These are phyloP conservation scores for Penicillium sp. DNA, from an alignment of 2,329 filamentous ascomycete species.

Conservation along the genomic window DNA sequence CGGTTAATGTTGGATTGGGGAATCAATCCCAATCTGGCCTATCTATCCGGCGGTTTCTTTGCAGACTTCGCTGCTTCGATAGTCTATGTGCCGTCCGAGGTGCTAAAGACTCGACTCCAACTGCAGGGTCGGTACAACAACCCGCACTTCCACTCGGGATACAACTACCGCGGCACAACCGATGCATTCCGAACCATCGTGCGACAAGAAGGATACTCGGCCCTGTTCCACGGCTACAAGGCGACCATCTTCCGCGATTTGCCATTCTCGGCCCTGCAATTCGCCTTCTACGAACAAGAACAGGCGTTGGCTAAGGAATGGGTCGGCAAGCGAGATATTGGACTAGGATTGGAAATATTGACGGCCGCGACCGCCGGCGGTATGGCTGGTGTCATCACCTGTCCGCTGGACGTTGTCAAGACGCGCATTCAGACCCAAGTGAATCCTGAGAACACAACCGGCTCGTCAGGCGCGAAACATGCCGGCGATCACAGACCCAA, in stretches of 20 bases:
- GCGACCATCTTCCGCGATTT: slow-evolving; percentile 91
- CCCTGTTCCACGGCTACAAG: slow-evolving; percentile 95
- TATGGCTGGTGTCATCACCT: slow-evolving; percentile 88
- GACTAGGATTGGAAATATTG: slow-evolving; percentile 74
- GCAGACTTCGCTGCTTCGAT: slow-evolving; percentile 89
- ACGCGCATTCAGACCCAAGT: slow-evolving; percentile 93
- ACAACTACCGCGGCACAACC: slow-evolving; percentile 84
- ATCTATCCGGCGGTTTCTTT: slow-evolving; percentile 81
- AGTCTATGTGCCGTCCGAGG: slow-evolving; percentile 94
- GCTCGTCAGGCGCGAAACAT: slow-evolving; percentile 27
- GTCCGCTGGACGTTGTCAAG: slow-evolving; percentile 95
- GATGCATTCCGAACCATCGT: slow-evolving; percentile 85
- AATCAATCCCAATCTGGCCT: slow-evolving; percentile 75
- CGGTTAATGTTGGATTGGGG: slow-evolving; percentile 79
- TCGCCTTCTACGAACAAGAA: slow-evolving; percentile 97
- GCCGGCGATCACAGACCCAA: slow-evolving; percentile 25
- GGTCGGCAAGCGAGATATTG: slow-evolving; percentile 77
- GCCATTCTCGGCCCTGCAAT: slow-evolving; percentile 92
- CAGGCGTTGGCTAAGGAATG: slow-evolving; percentile 74
- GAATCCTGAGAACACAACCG: slow-evolving; percentile 43
- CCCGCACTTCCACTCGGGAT: slow-evolving; percentile 85
- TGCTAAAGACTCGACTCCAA: slow-evolving; percentile 94
- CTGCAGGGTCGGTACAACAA: slow-evolving; percentile 95
- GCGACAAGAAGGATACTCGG: slow-evolving; percentile 71
- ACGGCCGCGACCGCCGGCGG: slow-evolving; percentile 88